Evolutionary conservation across 2,329 filamentous ascomycete genomes (phyloP).

Genomic region (Lomentospora prolificans): DNA sequence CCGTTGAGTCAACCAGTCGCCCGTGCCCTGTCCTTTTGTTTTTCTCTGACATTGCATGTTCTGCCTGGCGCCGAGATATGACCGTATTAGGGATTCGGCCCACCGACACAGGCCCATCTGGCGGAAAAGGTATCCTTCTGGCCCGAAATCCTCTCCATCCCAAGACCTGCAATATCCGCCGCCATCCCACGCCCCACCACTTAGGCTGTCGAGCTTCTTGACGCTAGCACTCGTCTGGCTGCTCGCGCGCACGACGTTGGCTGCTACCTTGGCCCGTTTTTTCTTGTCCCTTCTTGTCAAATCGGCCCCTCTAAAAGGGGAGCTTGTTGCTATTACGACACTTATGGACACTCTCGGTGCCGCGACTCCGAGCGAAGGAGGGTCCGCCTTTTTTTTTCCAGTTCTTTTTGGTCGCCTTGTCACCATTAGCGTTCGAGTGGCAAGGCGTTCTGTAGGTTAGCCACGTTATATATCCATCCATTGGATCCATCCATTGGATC

Average conservation of each 20-base stretch:
- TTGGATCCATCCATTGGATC: too few relatives aligned
- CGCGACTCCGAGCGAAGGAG: neutral
- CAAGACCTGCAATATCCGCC: neutral
- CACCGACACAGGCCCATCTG: neutral
- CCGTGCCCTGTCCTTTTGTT: neutral
- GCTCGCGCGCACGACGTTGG: too few relatives aligned
- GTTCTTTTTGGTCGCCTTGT: too few relatives aligned
- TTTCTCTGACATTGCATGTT: neutral
- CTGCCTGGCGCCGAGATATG: neutral
- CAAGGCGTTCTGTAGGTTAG: too few relatives aligned
- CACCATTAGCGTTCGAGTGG: too few relatives aligned
- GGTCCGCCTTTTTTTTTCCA: too few relatives aligned
- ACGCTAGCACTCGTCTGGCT: neutral
- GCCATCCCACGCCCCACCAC: neutral
- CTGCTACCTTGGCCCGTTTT: neutral
- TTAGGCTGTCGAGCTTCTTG: neutral
- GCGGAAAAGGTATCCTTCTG: neutral
- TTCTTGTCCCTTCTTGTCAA: too few relatives aligned
- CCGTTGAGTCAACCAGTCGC: neutral
- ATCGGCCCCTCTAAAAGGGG: neutral
- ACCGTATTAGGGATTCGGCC: neutral
- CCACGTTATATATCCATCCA: too few relatives aligned
- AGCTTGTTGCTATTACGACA: neutral
- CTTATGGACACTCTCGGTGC: neutral
- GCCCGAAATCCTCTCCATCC: neutral